Percentiles rank a stretch among this genome's conserved stretches.
Conservation (phyloP, 768 basidiomycete genomes). For the Scleroderma citrinum region DNA sequence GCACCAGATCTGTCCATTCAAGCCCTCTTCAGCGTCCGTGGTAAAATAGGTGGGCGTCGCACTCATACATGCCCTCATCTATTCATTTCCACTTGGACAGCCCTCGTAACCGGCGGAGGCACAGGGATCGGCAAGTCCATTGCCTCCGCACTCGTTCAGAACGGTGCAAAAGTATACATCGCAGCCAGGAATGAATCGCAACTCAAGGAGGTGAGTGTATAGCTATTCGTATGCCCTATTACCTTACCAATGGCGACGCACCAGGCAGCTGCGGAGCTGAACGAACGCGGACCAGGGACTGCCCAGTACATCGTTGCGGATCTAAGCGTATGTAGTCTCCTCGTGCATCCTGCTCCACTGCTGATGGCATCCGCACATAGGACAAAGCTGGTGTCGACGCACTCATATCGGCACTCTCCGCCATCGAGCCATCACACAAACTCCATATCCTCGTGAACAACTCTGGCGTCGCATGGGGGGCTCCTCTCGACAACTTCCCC, state of each 20-base stretch:
- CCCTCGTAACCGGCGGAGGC: constrained; percentile 78
- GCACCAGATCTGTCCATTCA: constrained; percentile 25
- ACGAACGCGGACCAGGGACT: constrained; percentile 50
- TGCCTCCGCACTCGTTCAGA: constrained; percentile 73
- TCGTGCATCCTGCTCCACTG: not conserved
- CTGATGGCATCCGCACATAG: constrained; percentile 31
- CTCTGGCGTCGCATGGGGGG: constrained; percentile 77
- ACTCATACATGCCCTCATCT: no score
- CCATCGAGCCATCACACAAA: constrained; percentile 50
- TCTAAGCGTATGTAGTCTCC: constrained; percentile 47
- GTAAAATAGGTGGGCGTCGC: constrained; percentile 53
- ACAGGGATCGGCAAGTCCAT: constrained; percentile 84
- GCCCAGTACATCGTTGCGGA: constrained; percentile 74
- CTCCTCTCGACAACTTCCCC: constrained; percentile 61
- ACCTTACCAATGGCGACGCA: not conserved
- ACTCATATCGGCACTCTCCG: constrained; percentile 61
- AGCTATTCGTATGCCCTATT: not conserved
- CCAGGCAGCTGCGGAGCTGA: constrained; percentile 54
- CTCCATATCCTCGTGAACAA: constrained; percentile 84
- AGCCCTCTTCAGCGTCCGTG: constrained; percentile 59
- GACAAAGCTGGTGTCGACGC: constrained; percentile 75
- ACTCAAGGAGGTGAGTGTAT: constrained; percentile 56
- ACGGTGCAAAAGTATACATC: constrained; percentile 87
- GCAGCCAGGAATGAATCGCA: constrained; percentile 78
- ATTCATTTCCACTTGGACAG: constrained; percentile 26